Base-by-base conservation (phyloP, 106 monocot species). In the Ottelia alismoides region DNA sequence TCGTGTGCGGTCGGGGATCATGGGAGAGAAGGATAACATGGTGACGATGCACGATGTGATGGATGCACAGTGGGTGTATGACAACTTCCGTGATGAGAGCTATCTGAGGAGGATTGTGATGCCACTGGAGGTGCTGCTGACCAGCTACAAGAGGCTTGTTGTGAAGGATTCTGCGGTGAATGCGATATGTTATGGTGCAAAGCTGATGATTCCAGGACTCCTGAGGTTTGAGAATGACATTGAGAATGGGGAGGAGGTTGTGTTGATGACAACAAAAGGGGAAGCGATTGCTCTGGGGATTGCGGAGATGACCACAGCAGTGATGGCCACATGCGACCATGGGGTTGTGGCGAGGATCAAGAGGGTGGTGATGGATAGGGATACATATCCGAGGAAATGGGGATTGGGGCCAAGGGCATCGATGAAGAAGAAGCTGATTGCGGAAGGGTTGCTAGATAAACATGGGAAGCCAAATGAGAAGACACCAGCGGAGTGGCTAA, bases 391-490 rank as follows among this genome's bases (percentile, higher is more conserved):
- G 14, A 79, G 92, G 64, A 92, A 92, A 45, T 92, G 87, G 92
- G 92, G 92, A 11, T 59, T 92, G 44, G 92, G 92, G n/a, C 92
- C 92, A 12, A 71, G 65, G 45, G 92, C 92, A 1, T 64, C 77
- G 11, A 79, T 75, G 92, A 92, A 92, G 76, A 92, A 92, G 83
- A 92, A 79, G 74, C 16, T 92, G 76, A 49, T 92, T 52, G 56
- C 92, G 0, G 65, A 92, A 26, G 92, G 92, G 2, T 52, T 92
- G 31, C 64, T 92, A 43, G 87, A 87, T 62, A 92, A 87, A 67
- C 82, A 79, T 55, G 92, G 92, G n/a, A 92, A 83, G 57, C 92
- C 87, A 1, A 92, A 83, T 67, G 92, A 92, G 79, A 92, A 83
- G 74, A 92, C 92, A 0, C 87, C 92, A 0, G 67, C 79, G 1